Evolutionary conservation across 371 early-diverging fungal genomes (phyloP).

Genomic region (Thermomucor indicae-seudaticae): DNA sequence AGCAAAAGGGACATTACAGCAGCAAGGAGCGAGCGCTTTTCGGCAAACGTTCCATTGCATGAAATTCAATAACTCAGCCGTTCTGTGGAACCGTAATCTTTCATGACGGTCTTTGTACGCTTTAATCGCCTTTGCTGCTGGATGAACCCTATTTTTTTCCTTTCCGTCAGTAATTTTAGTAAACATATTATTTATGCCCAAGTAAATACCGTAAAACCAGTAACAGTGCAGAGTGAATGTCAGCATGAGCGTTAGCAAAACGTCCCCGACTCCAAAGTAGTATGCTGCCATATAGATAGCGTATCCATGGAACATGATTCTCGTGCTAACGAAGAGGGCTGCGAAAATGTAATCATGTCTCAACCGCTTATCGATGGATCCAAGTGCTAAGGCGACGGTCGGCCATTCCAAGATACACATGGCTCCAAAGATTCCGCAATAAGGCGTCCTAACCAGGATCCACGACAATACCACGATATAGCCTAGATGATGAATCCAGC

Average conservation of each 20-base stretch:
- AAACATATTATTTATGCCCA: neutral
- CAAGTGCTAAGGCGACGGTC: conserved; percentile 35
- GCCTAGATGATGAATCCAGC: conserved; percentile 53
- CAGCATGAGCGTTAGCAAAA: conserved; percentile 7
- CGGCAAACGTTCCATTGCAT: too few species aligned
- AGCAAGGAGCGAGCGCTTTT: too few species aligned
- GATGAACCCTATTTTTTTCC: conserved; percentile 1
- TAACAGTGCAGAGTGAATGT: conserved; percentile 41
- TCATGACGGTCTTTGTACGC: too few species aligned
- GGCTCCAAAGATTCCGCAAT: conserved; percentile 24
- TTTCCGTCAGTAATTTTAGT: neutral
- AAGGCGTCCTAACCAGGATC: conserved; percentile 20
- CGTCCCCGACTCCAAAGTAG: neutral
- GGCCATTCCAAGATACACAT: conserved; percentile 39
- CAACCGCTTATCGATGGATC: conserved; percentile 22
- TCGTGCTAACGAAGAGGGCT: conserved; percentile 24
- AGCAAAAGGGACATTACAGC: too few species aligned
- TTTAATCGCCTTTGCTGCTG: conserved; percentile 5
- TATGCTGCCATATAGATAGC: conserved; percentile 16
- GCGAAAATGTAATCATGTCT: conserved; percentile 45
- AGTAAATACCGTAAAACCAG: conserved; percentile 42
- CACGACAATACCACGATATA: conserved; percentile 28
- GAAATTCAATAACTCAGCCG: too few species aligned
- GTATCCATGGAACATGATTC: conserved; percentile 39
- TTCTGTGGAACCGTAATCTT: too few species aligned